Base-by-base conservation (phyloP, 176 grass and related monocot genomes). In the Musa schizocarpa region DNA sequence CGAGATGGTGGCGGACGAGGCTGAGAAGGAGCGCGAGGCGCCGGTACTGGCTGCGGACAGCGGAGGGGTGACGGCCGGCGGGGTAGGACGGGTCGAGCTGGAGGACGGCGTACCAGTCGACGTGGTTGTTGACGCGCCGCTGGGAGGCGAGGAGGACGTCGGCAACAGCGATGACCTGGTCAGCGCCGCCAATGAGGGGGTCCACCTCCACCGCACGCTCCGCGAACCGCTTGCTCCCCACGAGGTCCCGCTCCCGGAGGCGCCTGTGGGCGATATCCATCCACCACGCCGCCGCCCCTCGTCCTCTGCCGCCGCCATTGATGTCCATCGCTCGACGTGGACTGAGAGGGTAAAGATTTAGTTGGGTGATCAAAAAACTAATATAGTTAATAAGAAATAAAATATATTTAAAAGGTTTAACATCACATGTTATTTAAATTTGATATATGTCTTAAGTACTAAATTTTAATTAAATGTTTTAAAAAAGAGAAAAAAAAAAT, bases 161-260 rank as follows among this genome's bases (percentile, higher is more conserved):
- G 54, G 88, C 83, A 19, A 82, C 84, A 52, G 88, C 86, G 84
- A 87, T 68, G 77, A 97, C 73, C 58, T 85, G 81, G 17, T 89
- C 82, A 14, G 87, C 90, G 59, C 90, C 87, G 59, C 81, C 78
- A 48, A 85, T 69, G 1, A 70, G 75, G 72, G 87, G 87, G 75
- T 97, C 86, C 5, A 81, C 63, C 78, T 77, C 79, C 22, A 92
- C 83, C 49, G 87, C 87, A 68, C 88, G 85, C 34, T 88, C 83
- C 54, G 79, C 80, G 82, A 97, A 97, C 63, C 85, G 76, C 77
- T 85, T 92, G 86, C 87, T 89, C 0, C 90, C 87, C 24, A 87
- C 87, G 63, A 90, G 73, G 75, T 97, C 93, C 23, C 80, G 88
- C 17, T 81, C 83, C 65, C 82, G 57, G 8, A 97, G 75, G 22